These are phyloP conservation scores for Dendrothele bispora DNA, from an alignment of 768 basidiomycete species.

Conservation along the genomic window DNA sequence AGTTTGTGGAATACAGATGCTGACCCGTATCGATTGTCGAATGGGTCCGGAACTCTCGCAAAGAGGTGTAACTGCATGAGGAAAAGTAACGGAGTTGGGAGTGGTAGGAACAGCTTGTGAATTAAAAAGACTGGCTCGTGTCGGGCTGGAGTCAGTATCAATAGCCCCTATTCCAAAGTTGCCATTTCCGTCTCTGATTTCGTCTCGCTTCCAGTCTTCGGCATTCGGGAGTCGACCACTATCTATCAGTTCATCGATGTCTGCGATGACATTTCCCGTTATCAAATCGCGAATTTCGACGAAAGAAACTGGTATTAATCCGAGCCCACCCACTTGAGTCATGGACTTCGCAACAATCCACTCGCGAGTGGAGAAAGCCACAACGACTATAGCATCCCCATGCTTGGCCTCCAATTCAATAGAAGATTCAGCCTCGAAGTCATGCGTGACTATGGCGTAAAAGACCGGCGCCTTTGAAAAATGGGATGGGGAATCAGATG, in stretches of 20 bases:
- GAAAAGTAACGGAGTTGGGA: too few species aligned
- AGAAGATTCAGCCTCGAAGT: slow-evolving; percentile 89
- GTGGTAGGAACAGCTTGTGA: too few species aligned
- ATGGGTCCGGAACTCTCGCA: too few species aligned
- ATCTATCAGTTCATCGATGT: slow-evolving; percentile 79
- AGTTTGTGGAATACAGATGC: too few species aligned
- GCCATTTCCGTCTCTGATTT: slow-evolving; percentile 93
- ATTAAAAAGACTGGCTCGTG: too few species aligned
- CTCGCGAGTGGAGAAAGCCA: slow-evolving; percentile 99
- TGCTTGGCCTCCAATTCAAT: slow-evolving; percentile 95
- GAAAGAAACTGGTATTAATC: slow-evolving; percentile 95
- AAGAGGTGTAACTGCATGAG: too few species aligned
- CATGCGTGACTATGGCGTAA: slow-evolving; percentile 94
- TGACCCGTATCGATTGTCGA: too few species aligned
- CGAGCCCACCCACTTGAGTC: slow-evolving; percentile 91
- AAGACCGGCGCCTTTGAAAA: slow-evolving; percentile 63
- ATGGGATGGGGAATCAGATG: slow-evolving; percentile 27
- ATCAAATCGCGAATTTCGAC: slow-evolving; percentile 94
- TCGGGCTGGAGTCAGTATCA: too few species aligned
- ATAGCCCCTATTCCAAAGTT: slow-evolving; percentile 93
- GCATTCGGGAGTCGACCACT: slow-evolving; percentile 88
- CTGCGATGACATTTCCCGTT: slow-evolving; percentile 76
- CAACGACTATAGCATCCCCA: slow-evolving; percentile 93
- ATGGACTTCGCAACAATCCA: slow-evolving; percentile 99
- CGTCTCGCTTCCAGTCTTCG: slow-evolving; percentile 98